A percentile compares a stretch with the other conserved stretches of the same genome.
These are phyloP conservation scores for Boletus huronensis DNA, from an alignment of 768 basidiomycete genomes.

Conservation along the genomic window DNA sequence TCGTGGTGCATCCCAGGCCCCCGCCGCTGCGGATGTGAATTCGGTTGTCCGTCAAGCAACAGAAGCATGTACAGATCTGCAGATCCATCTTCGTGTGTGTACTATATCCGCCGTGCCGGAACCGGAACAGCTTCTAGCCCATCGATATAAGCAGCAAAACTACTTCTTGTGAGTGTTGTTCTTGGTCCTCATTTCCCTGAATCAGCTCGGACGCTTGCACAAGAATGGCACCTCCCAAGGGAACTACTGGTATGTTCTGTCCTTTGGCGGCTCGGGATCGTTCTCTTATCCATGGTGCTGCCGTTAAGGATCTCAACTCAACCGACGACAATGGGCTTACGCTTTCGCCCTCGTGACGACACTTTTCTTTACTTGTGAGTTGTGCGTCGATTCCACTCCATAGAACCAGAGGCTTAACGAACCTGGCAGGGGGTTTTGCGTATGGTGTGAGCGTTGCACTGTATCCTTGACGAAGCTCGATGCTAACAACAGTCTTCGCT, in stretches of 20 bases:
- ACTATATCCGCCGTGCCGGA: conserved; percentile 5
- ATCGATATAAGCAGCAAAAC: conserved; percentile 13
- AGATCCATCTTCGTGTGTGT: neutral
- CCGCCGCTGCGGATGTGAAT: neutral
- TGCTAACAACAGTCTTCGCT: conserved; percentile 21
- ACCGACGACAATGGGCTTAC: conserved; percentile 46
- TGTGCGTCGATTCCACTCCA: neutral
- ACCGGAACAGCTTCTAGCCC: neutral
- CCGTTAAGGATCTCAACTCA: conserved; percentile 37
- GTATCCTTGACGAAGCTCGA: neutral
- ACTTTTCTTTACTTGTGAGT: conserved; percentile 70
- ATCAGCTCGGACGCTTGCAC: neutral
- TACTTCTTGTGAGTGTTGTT: neutral
- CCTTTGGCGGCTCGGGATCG: neutral
- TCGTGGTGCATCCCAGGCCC: neutral
- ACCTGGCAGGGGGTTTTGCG: conserved; percentile 57
- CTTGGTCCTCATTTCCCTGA: conserved; percentile 3
- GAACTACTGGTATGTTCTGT: conserved; percentile 39
- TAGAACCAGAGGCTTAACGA: neutral
- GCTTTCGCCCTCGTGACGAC: conserved; percentile 70
- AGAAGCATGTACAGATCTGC: no score
- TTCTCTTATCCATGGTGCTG: neutral
- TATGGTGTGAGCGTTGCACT: conserved; percentile 48
- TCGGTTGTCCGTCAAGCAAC: neutral
- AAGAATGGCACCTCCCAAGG: conserved; percentile 36